These are phyloP conservation scores for Pythium phragmiticola DNA, from an alignment of 352 stramenopile species.

Conservation along the genomic window DNA sequence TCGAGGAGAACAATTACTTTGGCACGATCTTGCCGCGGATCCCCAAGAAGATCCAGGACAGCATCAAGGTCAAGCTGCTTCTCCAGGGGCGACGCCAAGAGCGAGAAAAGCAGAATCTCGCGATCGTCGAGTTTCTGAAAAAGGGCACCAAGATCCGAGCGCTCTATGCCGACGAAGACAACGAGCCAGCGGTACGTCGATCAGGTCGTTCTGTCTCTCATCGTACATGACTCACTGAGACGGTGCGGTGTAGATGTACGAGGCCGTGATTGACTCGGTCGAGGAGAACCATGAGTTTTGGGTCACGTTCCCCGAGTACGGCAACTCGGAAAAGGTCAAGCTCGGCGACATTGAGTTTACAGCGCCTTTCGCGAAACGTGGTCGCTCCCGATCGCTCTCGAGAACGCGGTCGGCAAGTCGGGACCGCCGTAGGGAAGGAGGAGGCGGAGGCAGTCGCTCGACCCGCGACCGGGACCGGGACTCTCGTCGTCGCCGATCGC, in stretches of 20 bases:
- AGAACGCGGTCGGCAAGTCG: slow-evolving; percentile 34
- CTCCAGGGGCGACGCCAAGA: slow-evolving; percentile 65
- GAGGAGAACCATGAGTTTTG: slow-evolving; percentile 80
- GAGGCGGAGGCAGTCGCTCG: slow-evolving; percentile 27
- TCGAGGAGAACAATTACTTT: slow-evolving; percentile 96
- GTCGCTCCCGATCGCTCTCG: slow-evolving; percentile 35
- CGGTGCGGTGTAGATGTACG: slow-evolving; percentile 85
- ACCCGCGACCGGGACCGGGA: slow-evolving; percentile 19
- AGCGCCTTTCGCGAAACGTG: slow-evolving; percentile 33
- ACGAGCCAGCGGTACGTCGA: slow-evolving; percentile 72
- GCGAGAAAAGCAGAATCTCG: slow-evolving; percentile 60
- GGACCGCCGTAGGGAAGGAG: slow-evolving; percentile 15
- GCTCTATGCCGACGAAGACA: slow-evolving; percentile 96
- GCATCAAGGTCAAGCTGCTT: slow-evolving; percentile 95
- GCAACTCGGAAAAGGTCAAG: slow-evolving; percentile 93
- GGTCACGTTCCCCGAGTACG: slow-evolving; percentile 97
- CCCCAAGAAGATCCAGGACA: slow-evolving; percentile 94
- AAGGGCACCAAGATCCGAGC: slow-evolving; percentile 90
- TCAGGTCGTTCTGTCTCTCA: neutral
- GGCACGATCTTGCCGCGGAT: slow-evolving; percentile 96
- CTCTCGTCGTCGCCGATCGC: slow-evolving; percentile 21
- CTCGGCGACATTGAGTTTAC: slow-evolving; percentile 94
- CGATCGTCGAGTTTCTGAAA: slow-evolving; percentile 75
- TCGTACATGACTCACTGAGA: no score
- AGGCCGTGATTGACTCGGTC: slow-evolving; percentile 94